Percentiles rank a stretch among this genome's conserved stretches.
Evolutionary conservation across 1,139 yeast genomes (phyloP).

Genomic region (Scheffersomyces illinoinensis): DNA sequence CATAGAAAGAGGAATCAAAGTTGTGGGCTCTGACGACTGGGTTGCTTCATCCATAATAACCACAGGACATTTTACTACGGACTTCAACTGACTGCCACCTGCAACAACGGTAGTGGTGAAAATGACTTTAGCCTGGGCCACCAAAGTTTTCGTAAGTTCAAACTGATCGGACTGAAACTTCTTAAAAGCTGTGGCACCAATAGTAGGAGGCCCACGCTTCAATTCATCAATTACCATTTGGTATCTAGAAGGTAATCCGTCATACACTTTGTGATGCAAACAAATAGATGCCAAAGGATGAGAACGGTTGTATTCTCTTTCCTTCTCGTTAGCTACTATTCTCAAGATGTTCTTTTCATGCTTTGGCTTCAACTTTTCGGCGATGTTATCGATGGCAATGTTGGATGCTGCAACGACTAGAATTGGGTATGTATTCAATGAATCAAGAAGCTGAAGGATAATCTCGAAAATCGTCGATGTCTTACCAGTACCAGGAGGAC

Average conservation of each 20-base stretch:
- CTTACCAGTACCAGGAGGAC: slow-evolving; percentile 74
- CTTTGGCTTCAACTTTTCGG: slow-evolving; percentile 58
- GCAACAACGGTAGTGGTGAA: slow-evolving; percentile 74
- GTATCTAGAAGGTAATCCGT: slow-evolving; percentile 46
- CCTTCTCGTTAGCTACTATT: slow-evolving; percentile 62
- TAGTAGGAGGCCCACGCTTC: slow-evolving; percentile 34
- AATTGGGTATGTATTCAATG: slow-evolving; percentile 60
- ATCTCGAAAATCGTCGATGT: slow-evolving; percentile 68
- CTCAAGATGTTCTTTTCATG: slow-evolving; percentile 56
- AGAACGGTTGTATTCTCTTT: slow-evolving; percentile 53
- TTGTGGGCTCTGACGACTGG: slow-evolving; percentile 66
- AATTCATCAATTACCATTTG: slow-evolving; percentile 45
- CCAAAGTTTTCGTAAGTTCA: slow-evolving; percentile 47
- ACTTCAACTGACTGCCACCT: slow-evolving; percentile 63
- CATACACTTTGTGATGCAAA: slow-evolving; percentile 59
- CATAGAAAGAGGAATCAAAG: slow-evolving; percentile 68
- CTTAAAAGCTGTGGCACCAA: slow-evolving; percentile 45
- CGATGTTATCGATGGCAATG: slow-evolving; percentile 75
- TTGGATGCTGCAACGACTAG: slow-evolving; percentile 76
- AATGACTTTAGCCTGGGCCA: slow-evolving; percentile 67
- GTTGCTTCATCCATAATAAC: slow-evolving; percentile 55
- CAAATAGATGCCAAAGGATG: slow-evolving; percentile 63
- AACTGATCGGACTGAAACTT: slow-evolving; percentile 47
- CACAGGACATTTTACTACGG: slow-evolving; percentile 58
- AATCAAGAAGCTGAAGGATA: slow-evolving; percentile 57